Percentiles rank a stretch among this genome's conserved stretches.
phyloP scores from a whole-genome alignment of 805 yeast genomes.

The Nakazawaea molendinolei region DNA sequence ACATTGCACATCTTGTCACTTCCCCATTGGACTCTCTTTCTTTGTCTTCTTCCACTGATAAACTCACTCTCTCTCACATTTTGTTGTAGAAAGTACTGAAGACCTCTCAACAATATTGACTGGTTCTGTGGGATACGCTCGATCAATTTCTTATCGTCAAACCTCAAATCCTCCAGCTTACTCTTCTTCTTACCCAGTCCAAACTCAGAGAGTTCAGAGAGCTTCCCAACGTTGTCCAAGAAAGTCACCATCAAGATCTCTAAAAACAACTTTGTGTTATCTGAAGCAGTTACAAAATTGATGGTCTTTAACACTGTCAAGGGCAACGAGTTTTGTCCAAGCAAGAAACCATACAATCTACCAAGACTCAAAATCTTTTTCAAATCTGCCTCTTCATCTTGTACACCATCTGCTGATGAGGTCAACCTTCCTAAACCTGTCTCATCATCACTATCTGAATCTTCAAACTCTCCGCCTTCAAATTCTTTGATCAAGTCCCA shows the following conservation, averaged over 20 bases:
- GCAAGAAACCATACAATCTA: slow-evolving; percentile 68
- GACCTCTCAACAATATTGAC: slow-evolving; percentile 52
- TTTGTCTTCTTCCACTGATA: slow-evolving; percentile 47
- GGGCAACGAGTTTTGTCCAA: slow-evolving; percentile 68
- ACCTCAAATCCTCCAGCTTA: slow-evolving; percentile 24
- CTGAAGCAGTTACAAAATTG: slow-evolving; percentile 59
- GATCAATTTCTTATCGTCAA: slow-evolving; percentile 24
- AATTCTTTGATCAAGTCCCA: slow-evolving; percentile 82
- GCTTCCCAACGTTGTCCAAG: slow-evolving; percentile 57
- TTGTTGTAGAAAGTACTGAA: slow-evolving; percentile 52
- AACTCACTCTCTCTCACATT: slow-evolving; percentile 39
- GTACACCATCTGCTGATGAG: slow-evolving; percentile 25
- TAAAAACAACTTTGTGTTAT: slow-evolving; percentile 59
- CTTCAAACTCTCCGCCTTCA: slow-evolving; percentile 44
- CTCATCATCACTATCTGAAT: slow-evolving; percentile 37
- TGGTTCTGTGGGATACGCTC: slow-evolving; percentile 44
- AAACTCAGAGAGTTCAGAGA: slow-evolving; percentile 42
- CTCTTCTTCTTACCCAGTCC: slow-evolving; percentile 35
- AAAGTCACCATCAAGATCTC: slow-evolving; percentile 69
- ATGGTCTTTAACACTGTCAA: slow-evolving; percentile 67
- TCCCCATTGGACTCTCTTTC: slow-evolving; percentile 62
- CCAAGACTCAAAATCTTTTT: slow-evolving; percentile 67
- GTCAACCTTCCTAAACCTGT: slow-evolving; percentile 14
- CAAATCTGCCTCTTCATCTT: slow-evolving; percentile 48
- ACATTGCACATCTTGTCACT: slow-evolving; percentile 46